A percentile compares a stretch with the other conserved stretches of the same genome.
These are phyloP conservation scores for Gaertneriomyces sp. DNA, from an alignment of 192 early-diverging fungal genomes.

Conservation along the genomic window DNA sequence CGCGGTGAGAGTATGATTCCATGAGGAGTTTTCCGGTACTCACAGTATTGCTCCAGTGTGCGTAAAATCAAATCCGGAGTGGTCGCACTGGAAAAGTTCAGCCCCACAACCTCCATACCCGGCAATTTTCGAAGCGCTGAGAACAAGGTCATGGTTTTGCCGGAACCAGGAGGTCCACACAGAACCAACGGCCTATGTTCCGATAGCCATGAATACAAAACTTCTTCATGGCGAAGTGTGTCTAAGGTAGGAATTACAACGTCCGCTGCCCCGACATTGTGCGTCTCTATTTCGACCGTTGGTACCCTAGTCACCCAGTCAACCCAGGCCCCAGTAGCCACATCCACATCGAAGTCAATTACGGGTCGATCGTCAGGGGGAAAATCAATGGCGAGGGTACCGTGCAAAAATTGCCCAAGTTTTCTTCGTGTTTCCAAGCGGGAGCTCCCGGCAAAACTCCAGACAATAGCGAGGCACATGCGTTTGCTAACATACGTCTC, in stretches of 20 bases:
- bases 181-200: slow-evolving; percentile 93
- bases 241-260: slow-evolving; percentile 98
- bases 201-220: slow-evolving; percentile 91
- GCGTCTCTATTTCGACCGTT: slow-evolving; percentile 87
- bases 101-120: slow-evolving; percentile 94
- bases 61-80: slow-evolving; percentile 91
- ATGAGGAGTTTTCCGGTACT: slow-evolving; percentile 91
- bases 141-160: slow-evolving; percentile 99
- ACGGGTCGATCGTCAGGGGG: slow-evolving; percentile 57
- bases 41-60: slow-evolving; percentile 97
- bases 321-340: slow-evolving; percentile 82
- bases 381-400: slow-evolving; percentile 69
- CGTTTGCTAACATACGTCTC: slow-evolving; percentile 80
- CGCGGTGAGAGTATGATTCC: slow-evolving; percentile 84
- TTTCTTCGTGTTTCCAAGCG: slow-evolving; percentile 63
- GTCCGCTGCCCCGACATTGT: slow-evolving; percentile 83
- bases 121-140: slow-evolving; percentile 89
- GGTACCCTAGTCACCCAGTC: slow-evolving; percentile 89
- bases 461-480: slow-evolving; percentile 78
- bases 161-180: slow-evolving; percentile 98
- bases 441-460: slow-evolving; percentile 94
- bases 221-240: slow-evolving; percentile 95
- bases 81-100: slow-evolving; percentile 99
- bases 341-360: slow-evolving; percentile 86
- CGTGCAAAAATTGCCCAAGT: slow-evolving; percentile 80